phyloP scores from a whole-genome alignment of 1,139 yeast species.

The Pichiaceae sp. region DNA sequence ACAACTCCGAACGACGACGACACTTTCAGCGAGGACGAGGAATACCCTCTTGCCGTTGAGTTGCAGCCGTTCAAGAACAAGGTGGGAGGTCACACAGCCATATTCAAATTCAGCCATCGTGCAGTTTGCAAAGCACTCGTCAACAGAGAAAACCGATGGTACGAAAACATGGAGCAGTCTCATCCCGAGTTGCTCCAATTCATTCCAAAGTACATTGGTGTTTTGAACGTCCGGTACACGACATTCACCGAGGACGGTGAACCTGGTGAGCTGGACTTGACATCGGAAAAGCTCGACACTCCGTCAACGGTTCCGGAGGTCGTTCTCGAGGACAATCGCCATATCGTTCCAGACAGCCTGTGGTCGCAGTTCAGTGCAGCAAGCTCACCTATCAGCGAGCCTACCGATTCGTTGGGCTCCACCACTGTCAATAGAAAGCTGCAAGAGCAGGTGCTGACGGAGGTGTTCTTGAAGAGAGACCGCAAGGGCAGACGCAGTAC shows the following conservation, averaged over 20 bases:
- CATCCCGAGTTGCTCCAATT: conserved; percentile 73
- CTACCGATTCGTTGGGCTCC: conserved; percentile 37
- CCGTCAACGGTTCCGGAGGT: conserved; percentile 50
- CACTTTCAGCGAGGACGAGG: not conserved
- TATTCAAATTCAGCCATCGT: conserved; percentile 78
- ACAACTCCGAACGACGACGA: not conserved
- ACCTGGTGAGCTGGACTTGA: conserved; percentile 4
- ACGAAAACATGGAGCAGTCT: conserved; percentile 72
- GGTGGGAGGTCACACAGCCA: conserved; percentile 98
- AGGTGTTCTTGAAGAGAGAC: conserved; percentile 55
- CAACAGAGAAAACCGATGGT: conserved; percentile 84
- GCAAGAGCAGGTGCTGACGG: conserved; percentile 58
- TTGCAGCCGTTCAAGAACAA: conserved; percentile 81
- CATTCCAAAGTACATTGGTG: conserved; percentile 94
- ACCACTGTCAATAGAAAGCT: conserved; percentile 58
- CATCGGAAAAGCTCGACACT: not conserved
- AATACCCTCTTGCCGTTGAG: conserved; percentile 69
- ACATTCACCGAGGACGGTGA: conserved; percentile 32
- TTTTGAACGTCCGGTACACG: conserved; percentile 78
- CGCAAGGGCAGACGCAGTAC: not conserved
- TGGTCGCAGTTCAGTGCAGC: conserved; percentile 38
- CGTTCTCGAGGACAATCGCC: conserved; percentile 78
- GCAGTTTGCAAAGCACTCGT: conserved; percentile 96
- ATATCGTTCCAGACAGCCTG: conserved; percentile 75
- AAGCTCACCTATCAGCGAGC: not conserved